Base-by-base conservation (phyloP, 371 early-diverging fungal species). In the Mucor circinelloides region DNA sequence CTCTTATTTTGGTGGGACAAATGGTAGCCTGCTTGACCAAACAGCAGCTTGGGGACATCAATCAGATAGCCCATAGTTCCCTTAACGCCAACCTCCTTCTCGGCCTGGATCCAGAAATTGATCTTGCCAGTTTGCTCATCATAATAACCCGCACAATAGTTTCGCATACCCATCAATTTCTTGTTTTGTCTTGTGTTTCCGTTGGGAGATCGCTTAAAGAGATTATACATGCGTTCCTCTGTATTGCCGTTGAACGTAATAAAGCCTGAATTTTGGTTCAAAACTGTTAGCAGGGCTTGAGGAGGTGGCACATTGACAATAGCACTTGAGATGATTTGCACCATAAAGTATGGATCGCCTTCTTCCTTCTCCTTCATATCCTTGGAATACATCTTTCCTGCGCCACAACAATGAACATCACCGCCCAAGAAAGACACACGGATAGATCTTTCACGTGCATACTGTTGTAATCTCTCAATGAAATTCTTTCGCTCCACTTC, bases 331-430 rank as follows among this genome's bases (percentile, higher is more conserved):
- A 90, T 83, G 27, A 92, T 81, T 70, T 92, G 91, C 52, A 82
- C 82, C 91, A 92, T 92, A 40, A 88, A 73, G 12, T 84, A 86
- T 19, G 79, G 84, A 66, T 92, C 92, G 38, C 80, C 79, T 57
- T 81, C 84, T 58, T 81, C 79, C 2, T 79, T 77, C 19, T 83
- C 77, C 34, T 68, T 68, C 76, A 76, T 76, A 12, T 84, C 76
- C 59, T 83, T 83, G 27, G 88, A 82, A 12, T 80, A 81, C 71
- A 90, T 80, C 21, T 85, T 79, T 9, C 92, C 91, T 38, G 87
- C 81, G 9, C 90, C 94, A 67, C 88, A 84, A 69, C 91, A 91
- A 68, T 95, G 95, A 55, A 95, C 95, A 72, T 95, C 95, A 15
- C 95, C 95, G 19, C 89, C 86, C 15, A 94, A 75, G 70, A 94